Percentiles rank a stretch among this genome's conserved stretches.
phyloP scores from a whole-genome alignment of 2,329 filamentous ascomycete genomes.

The Aspergillus neoniger region DNA sequence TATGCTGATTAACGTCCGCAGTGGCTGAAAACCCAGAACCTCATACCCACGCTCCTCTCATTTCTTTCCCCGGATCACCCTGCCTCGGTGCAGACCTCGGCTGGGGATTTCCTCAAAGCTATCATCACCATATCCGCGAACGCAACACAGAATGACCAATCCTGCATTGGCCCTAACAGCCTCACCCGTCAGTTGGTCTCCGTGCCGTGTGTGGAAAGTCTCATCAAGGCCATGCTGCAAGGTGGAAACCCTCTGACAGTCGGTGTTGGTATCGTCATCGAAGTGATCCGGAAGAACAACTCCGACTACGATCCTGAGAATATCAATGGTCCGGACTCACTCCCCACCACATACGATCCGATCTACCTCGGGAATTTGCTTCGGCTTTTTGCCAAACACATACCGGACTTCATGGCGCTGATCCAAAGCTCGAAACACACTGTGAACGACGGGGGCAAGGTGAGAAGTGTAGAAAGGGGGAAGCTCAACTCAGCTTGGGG shows the following conservation, averaged over 20 bases:
- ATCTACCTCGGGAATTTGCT: conserved; percentile 93
- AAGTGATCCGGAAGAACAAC: conserved; percentile 99
- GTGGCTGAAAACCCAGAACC: conserved; percentile 89
- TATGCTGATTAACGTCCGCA: conserved; percentile 38
- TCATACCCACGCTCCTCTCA: conserved; percentile 83
- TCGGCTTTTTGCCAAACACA: conserved; percentile 82
- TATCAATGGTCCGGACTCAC: conserved; percentile 73
- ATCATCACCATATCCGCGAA: conserved; percentile 99
- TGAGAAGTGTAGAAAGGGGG: conserved; percentile 67
- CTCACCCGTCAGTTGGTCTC: conserved; percentile 94
- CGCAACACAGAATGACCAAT: conserved; percentile 95
- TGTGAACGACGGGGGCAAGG: conserved; percentile 57
- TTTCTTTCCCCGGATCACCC: conserved; percentile 83
- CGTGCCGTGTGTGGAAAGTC: conserved; percentile 73
- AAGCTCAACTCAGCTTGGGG: conserved; percentile 86
- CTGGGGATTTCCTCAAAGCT: conserved; percentile 95
- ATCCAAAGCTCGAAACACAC: conserved; percentile 72
- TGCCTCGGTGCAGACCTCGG: conserved; percentile 91
- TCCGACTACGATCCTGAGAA: conserved; percentile 97
- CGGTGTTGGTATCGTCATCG: conserved; percentile 94
- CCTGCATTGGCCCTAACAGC: conserved; percentile 98
- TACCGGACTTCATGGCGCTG: conserved; percentile 90
- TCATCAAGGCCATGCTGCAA: conserved; percentile 89
- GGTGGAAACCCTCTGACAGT: conserved; percentile 94
- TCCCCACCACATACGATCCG: conserved; percentile 83